A percentile compares a stretch with the other conserved stretches of the same genome.
Conservation (phyloP, 208 protist species). For the Baffinella frigidus region DNA sequence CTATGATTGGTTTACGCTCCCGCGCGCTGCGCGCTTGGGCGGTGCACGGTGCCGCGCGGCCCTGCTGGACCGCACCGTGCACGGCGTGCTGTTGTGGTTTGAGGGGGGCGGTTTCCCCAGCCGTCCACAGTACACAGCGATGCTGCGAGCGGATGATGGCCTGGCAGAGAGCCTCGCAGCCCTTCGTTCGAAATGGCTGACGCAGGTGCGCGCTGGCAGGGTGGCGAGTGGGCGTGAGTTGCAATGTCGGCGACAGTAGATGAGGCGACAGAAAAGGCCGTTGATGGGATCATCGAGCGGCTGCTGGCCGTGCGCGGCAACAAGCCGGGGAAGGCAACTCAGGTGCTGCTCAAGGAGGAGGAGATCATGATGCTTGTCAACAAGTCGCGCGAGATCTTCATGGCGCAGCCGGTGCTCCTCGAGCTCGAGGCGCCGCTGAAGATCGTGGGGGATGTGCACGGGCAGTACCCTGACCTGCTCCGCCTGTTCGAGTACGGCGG, state of each 20-base stretch:
- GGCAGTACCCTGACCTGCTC: slow-evolving; percentile 67
- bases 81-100: too few relatives aligned
- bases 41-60: too few relatives aligned
- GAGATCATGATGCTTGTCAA: slow-evolving; percentile 76
- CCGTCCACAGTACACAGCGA: too few relatives aligned
- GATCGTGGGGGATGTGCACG: slow-evolving; percentile 74
- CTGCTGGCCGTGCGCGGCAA: not conserved
- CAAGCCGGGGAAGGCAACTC: not conserved
- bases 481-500: slow-evolving; percentile 67
- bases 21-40: too few relatives aligned
- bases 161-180: too few relatives aligned
- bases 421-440: slow-evolving; percentile 83
- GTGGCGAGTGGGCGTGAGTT: too few relatives aligned
- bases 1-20: too few relatives aligned
- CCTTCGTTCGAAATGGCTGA: too few relatives aligned
- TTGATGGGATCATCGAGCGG: slow-evolving; percentile 40
- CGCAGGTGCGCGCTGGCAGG: too few relatives aligned
- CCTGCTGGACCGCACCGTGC: too few relatives aligned
- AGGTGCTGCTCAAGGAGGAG: slow-evolving; percentile 69
- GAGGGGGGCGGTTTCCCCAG: too few relatives aligned
- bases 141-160: too few relatives aligned
- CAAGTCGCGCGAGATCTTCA: slow-evolving; percentile 79
- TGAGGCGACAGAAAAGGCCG: slow-evolving; percentile 45
- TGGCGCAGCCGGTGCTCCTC: slow-evolving; percentile 79
- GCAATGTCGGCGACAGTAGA: slow-evolving; percentile 13